phyloP scores from a whole-genome alignment of 1,284 basidiomycete genomes.

The Phenoliferia sp. region DNA sequence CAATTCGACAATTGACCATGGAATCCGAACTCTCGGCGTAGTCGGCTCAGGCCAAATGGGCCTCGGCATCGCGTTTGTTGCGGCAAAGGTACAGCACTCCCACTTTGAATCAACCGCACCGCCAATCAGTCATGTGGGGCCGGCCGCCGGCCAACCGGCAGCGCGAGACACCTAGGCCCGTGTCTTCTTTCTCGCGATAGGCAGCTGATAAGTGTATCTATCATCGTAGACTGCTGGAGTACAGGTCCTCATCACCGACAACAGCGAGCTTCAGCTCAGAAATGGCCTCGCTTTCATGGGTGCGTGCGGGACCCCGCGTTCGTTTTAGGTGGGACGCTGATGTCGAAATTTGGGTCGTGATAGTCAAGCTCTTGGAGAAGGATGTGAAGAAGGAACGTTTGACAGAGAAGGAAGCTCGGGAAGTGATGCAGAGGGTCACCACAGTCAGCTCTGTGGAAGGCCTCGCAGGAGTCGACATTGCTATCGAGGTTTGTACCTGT shows the following conservation, averaged over 20 bases:
- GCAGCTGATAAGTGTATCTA: neutral
- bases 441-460: slow-evolving; percentile 55
- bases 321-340: neutral
- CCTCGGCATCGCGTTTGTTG: slow-evolving; percentile 74
- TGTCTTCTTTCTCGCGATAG: too few species aligned
- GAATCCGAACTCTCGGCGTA: slow-evolving; percentile 24
- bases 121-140: slow-evolving; percentile 22
- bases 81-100: slow-evolving; percentile 55
- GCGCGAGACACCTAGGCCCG: too few species aligned
- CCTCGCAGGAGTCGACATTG: slow-evolving; percentile 75
- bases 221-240: slow-evolving; percentile 55
- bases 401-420: slow-evolving; percentile 62
- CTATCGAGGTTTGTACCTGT: slow-evolving; percentile 64
- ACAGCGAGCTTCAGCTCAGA: slow-evolving; percentile 58
- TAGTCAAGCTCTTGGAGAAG: slow-evolving; percentile 71
- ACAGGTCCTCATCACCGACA: slow-evolving; percentile 68
- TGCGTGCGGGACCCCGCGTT: neutral
- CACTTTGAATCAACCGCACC: neutral
- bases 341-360: neutral
- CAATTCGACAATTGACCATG: neutral
- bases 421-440: slow-evolving; percentile 62
- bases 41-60: slow-evolving; percentile 78
- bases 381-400: slow-evolving; percentile 81
- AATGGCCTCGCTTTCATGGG: slow-evolving; percentile 67
- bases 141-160: slow-evolving; percentile 17